phyloP scores from a whole-genome alignment of 495 filamentous ascomycete genomes.

The Entonaema liquescens region DNA sequence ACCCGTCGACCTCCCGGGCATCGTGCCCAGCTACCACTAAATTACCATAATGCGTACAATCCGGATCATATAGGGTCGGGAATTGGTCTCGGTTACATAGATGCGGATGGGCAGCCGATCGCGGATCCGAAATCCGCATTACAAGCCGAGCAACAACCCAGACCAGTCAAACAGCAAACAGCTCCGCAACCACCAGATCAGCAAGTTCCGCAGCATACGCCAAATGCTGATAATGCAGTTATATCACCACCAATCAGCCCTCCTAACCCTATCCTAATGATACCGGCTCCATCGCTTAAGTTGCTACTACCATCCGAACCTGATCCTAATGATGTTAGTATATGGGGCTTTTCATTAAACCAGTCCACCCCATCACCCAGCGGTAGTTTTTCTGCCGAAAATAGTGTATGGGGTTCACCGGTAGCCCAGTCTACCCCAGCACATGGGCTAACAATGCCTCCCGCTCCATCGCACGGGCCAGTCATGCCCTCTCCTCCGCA shows the following conservation, averaged over 20 bases:
- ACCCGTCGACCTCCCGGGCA: neutral
- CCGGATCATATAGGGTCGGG: neutral
- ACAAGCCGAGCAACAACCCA: no score
- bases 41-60: slow-evolving; percentile 13
- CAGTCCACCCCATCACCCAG: neutral
- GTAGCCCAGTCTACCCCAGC: neutral
- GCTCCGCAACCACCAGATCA: no score
- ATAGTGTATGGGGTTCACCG: neutral
- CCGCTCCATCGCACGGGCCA: no score
- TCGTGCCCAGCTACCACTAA: neutral
- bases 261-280: no score
- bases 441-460: neutral
- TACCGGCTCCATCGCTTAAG: neutral
- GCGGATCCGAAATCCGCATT: no score
- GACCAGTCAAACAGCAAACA: no score
- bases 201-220: no score
- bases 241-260: no score
- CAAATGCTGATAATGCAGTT: no score
- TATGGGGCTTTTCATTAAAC: neutral
- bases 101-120: neutral
- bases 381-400: neutral
- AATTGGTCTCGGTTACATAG: neutral
- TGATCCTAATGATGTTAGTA: neutral
- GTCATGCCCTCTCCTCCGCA: no score
- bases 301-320: neutral